Base-by-base conservation (phyloP, 768 basidiomycete species). In the Suillus brevipes region DNA sequence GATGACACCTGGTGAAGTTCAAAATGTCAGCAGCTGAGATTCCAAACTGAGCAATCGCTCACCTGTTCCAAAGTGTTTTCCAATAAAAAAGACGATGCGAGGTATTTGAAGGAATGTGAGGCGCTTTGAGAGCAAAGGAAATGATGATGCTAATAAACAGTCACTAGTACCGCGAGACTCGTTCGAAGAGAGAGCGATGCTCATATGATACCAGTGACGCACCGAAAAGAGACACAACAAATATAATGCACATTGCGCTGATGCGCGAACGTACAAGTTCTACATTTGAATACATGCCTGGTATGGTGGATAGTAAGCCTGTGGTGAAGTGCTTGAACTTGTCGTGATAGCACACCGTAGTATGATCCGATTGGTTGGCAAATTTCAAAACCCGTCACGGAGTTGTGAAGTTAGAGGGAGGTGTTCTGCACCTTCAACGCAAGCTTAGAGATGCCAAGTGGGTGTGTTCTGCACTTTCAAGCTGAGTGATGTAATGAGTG, bases 1-100 rank as follows among this genome's bases (percentile, higher is more conserved):
- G 40, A 94, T 94, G 16, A 92, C 91, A 13, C 91, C 91, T 85
- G 64, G n/a, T 28, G 14, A 40, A 18, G 12, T 13, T 53, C 18
- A 16, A 31, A n/a, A 34, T 28, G 25, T 40, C 25, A 28, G 38
- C 40, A 40, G 1, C 37, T 36, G 20, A 20, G 1, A 57, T 56
- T 31, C 55, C 47, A 9, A 18, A 42, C 38, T 53, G 52, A 25
- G 34, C 28, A 31, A 64, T n/a, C 4, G 56, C 72, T 28, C 49
- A 85, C 88, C 86, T 16, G 92, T 94, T 42, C 92, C 92, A 69
- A 94, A 93, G 72, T 94, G 92, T 70, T 93, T 94, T 45, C 90
- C 91, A n/a, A 92, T 80, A 75, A 94, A 94, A 73, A 94, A 94
- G 20, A 89, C 70, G 18, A 90, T 78, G 28, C 82, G 82, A 2